A percentile compares a stretch with the other conserved stretches of the same genome.
Conservation (phyloP, 352 stramenopile genomes). For the Lagenidium giganteum region DNA sequence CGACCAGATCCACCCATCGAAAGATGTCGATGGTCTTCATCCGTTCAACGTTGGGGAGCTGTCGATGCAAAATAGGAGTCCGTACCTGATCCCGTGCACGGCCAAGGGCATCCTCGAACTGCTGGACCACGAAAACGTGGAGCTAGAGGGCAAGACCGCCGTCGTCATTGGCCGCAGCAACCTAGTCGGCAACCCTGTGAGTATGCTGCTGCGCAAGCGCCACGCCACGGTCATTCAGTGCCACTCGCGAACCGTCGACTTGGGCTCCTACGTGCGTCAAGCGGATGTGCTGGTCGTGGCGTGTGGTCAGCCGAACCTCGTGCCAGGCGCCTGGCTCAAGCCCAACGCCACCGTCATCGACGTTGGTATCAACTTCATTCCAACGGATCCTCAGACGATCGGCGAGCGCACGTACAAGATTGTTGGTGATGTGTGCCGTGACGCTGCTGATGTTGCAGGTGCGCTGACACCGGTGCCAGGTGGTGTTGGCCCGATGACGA, state of each 20-base stretch:
- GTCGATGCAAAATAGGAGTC: constrained; percentile 66
- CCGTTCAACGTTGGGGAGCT: constrained; percentile 94
- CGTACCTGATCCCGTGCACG: constrained; percentile 91
- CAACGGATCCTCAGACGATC: constrained; percentile 25
- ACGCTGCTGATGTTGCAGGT: constrained; percentile 71
- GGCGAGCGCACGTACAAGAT: constrained; percentile 89
- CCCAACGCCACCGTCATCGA: constrained; percentile 96
- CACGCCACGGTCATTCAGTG: constrained; percentile 97
- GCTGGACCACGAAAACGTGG: constrained; percentile 77
- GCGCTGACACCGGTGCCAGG: constrained; percentile 95
- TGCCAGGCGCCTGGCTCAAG: constrained; percentile 96
- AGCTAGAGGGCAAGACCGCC: constrained; percentile 89
- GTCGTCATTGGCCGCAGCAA: constrained; percentile 96
- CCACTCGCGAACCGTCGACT: constrained; percentile 91
- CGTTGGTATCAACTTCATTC: constrained; percentile 97
- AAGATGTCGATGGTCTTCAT: constrained; percentile 98
- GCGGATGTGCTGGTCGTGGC: constrained; percentile 97
- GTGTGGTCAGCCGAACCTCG: constrained; percentile 91
- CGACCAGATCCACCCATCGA: constrained; percentile 83
- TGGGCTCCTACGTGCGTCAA: constrained; percentile 76
- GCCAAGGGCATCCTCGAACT: constrained; percentile 95
- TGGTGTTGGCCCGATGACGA: constrained; percentile 98
- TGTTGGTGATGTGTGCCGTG: constrained; percentile 95
- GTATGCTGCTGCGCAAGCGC: constrained; percentile 91
- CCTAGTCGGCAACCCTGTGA: constrained; percentile 95